phyloP scores from a whole-genome alignment of 257 asterid species.

The Fraxinus anomala region DNA sequence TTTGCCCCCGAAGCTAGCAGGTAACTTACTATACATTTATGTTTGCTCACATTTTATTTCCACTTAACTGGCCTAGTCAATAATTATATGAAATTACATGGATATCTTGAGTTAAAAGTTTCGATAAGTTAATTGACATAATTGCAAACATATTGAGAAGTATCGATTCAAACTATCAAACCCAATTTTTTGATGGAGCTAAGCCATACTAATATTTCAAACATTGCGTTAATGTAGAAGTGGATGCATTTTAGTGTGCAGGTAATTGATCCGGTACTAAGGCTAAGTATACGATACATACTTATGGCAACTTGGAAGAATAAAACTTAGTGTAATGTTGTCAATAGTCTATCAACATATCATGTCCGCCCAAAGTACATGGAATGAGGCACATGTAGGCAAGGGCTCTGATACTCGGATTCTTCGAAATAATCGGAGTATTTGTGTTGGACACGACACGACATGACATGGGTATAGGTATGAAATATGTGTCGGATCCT shows the following conservation, averaged over 20 bases:
- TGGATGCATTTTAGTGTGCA: not conserved
- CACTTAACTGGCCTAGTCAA: not conserved
- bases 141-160: not conserved
- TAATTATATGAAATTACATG: not conserved
- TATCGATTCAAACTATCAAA: not conserved
- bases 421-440: too few species aligned
- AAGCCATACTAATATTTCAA: not conserved
- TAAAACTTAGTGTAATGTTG: not conserved
- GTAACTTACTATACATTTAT: conserved; percentile 24
- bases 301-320: not conserved
- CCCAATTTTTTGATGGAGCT: not conserved
- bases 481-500: too few species aligned
- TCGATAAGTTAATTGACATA: not conserved
- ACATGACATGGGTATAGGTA: too few species aligned
- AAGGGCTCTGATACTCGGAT: not conserved
- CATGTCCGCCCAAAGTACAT: not conserved
- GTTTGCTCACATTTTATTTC: not conserved
- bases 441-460: too few species aligned
- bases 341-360: not conserved
- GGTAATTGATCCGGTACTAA: not conserved
- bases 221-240: not conserved
- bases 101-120: not conserved
- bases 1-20: conserved; percentile 80
- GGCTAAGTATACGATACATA: not conserved
- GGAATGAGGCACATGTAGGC: not conserved